Evolutionary conservation across 352 stramenopile genomes (phyloP).

Genomic region (Thalassiosira ordinaria): DNA sequence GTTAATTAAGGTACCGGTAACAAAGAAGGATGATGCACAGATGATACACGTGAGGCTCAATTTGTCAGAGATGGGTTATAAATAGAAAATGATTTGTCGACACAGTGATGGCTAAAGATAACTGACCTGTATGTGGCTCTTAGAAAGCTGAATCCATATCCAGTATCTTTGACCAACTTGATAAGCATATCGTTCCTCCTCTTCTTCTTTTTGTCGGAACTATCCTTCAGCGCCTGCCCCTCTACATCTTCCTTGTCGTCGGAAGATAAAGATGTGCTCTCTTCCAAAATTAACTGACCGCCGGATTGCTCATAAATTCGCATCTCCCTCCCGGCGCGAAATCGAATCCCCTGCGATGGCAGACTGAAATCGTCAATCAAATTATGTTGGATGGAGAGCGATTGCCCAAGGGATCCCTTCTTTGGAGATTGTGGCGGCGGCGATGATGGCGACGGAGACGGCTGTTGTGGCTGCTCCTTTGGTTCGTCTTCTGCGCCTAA

Average conservation of each 20-base stretch:
- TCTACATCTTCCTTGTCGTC: background rate
- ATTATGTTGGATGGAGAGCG: conserved; percentile 10
- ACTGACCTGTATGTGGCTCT: conserved; percentile 26
- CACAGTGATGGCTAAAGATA: too few relatives aligned
- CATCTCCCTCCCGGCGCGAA: conserved; percentile 25
- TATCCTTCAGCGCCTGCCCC: background rate
- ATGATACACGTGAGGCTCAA: background rate
- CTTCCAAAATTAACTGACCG: conserved; percentile 49
- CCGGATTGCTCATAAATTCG: conserved; percentile 43
- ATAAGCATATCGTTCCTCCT: conserved; percentile 4
- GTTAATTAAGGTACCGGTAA: too few relatives aligned
- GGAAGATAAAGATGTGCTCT: background rate
- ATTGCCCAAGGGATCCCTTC: too few relatives aligned
- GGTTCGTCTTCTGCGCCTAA: background rate
- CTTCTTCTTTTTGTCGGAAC: conserved; percentile 1
- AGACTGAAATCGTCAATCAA: conserved; percentile 44
- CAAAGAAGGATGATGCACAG: background rate
- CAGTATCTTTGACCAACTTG: conserved; percentile 8
- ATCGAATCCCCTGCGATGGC: conserved; percentile 26
- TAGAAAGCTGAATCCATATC: conserved; percentile 28
- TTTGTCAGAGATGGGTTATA: too few relatives aligned
- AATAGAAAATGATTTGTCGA: too few relatives aligned
- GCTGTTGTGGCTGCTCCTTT: background rate
- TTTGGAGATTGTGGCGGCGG: too few relatives aligned
- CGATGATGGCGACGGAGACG: too few relatives aligned